phyloP scores from a whole-genome alignment of 768 basidiomycete species.

The Boletus rufocinnamomeus region DNA sequence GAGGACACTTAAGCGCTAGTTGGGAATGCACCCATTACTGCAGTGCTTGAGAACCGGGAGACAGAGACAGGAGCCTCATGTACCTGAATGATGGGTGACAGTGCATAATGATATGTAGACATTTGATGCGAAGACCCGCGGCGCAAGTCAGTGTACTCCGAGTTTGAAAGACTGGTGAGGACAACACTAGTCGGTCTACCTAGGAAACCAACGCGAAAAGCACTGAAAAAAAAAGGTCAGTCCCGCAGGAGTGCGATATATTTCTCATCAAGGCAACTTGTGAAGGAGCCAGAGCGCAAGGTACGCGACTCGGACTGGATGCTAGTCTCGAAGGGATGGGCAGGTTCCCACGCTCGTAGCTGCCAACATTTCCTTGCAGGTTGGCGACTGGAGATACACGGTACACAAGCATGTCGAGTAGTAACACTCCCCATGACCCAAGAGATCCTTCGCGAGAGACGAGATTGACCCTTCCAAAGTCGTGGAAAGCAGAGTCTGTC shows the following conservation, averaged over 20 bases:
- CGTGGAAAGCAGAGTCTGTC: slow-evolving; percentile 59
- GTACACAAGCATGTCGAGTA: slow-evolving; percentile 34
- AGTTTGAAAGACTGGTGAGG: background rate
- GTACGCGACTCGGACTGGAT: no score
- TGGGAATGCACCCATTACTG: background rate
- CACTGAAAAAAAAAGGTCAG: background rate
- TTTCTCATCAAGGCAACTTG: background rate
- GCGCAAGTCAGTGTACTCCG: background rate
- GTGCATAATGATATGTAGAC: background rate
- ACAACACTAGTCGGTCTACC: no score
- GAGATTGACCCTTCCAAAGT: slow-evolving; percentile 57
- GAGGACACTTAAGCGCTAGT: background rate
- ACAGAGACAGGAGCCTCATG: background rate
- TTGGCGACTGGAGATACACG: background rate
- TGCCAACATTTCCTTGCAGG: slow-evolving; percentile 4
- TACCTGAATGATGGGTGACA: background rate
- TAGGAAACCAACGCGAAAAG: background rate
- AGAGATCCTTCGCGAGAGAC: slow-evolving; percentile 65
- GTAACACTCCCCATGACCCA: slow-evolving; percentile 50
- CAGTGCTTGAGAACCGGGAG: background rate
- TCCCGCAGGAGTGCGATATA: background rate
- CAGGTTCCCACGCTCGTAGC: slow-evolving; percentile 8
- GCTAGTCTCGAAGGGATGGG: no score
- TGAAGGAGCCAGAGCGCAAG: no score
- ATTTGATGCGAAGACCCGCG: background rate